These are phyloP conservation scores for Trichoderma erinaceum DNA, from an alignment of 495 filamentous ascomycete species.

Conservation along the genomic window DNA sequence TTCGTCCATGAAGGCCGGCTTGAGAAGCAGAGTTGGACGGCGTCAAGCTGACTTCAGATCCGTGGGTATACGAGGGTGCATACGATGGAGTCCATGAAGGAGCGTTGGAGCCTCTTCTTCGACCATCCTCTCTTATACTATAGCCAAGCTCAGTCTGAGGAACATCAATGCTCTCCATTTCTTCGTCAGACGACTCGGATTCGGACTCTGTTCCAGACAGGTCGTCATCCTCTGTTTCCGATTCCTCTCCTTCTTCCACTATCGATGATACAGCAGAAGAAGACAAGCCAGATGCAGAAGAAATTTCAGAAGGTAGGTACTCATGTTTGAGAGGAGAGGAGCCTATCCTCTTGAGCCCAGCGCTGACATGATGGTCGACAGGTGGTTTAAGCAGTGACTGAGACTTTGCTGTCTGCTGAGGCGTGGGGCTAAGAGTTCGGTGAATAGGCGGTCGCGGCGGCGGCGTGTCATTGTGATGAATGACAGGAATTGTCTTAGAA, in stretches of 20 bases:
- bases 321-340: slow-evolving; percentile 97
- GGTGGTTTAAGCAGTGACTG: slow-evolving; percentile 30
- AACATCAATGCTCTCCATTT: slow-evolving; percentile 45
- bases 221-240: slow-evolving; percentile 26
- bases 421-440: slow-evolving; percentile 31
- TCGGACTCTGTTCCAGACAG: slow-evolving; percentile 21
- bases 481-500: slow-evolving; percentile 37
- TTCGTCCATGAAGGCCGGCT: slow-evolving; percentile 46
- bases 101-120: neutral
- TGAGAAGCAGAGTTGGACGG: slow-evolving; percentile 76
- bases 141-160: slow-evolving; percentile 44
- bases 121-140: slow-evolving; percentile 33
- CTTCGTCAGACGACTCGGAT: slow-evolving; percentile 43
- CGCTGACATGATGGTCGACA: slow-evolving; percentile 41
- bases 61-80: slow-evolving; percentile 17
- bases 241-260: slow-evolving; percentile 33
- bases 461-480: slow-evolving; percentile 31
- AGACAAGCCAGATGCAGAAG: slow-evolving; percentile 32
- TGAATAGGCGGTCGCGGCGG: slow-evolving; percentile 47
- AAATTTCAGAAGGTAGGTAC: slow-evolving; percentile 82
- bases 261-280: slow-evolving; percentile 43
- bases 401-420: neutral
- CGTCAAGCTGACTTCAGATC: slow-evolving; percentile 47
- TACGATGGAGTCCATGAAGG: neutral
- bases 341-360: slow-evolving; percentile 55